Evolutionary conservation across 257 asterid species (phyloP).

Genomic region (Orobanche coerulescens): DNA sequence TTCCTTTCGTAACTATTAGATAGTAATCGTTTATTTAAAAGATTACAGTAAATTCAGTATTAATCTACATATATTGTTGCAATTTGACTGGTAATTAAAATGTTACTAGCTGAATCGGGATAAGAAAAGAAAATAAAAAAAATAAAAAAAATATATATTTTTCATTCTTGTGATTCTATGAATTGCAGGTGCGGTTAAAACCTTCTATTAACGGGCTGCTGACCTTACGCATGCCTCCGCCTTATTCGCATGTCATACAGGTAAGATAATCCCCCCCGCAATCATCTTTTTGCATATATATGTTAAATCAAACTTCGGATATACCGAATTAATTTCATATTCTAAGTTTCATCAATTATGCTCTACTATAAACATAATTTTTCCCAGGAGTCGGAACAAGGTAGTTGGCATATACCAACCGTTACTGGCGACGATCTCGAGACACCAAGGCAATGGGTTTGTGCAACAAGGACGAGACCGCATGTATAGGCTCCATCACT

Average conservation of each 20-base stretch:
- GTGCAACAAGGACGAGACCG: conserved; percentile 48
- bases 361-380: conserved; percentile 16
- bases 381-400: conserved; percentile 80
- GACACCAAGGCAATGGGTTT: conserved; percentile 74
- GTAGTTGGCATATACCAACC: conserved; percentile 79
- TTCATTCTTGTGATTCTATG: not conserved
- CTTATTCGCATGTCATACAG: conserved; percentile 82
- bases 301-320: not conserved
- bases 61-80: not conserved
- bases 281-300: not conserved
- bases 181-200: conserved; percentile 54
- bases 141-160: not conserved
- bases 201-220: conserved; percentile 31
- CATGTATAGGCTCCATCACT: conserved; percentile 18
- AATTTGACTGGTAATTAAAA: not conserved
- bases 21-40: not conserved
- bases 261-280: conserved; percentile 24
- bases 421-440: conserved; percentile 76
- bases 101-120: not conserved
- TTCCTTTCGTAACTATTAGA: not conserved
- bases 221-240: conserved; percentile 77
- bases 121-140: not conserved
- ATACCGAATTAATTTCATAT: not conserved
- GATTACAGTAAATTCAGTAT: not conserved
- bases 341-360: conserved; percentile 7